A percentile compares a stretch with the other conserved stretches of the same genome.
These are phyloP conservation scores for Lepidopterella palustris DNA, from an alignment of 495 filamentous ascomycete genomes.

Conservation along the genomic window DNA sequence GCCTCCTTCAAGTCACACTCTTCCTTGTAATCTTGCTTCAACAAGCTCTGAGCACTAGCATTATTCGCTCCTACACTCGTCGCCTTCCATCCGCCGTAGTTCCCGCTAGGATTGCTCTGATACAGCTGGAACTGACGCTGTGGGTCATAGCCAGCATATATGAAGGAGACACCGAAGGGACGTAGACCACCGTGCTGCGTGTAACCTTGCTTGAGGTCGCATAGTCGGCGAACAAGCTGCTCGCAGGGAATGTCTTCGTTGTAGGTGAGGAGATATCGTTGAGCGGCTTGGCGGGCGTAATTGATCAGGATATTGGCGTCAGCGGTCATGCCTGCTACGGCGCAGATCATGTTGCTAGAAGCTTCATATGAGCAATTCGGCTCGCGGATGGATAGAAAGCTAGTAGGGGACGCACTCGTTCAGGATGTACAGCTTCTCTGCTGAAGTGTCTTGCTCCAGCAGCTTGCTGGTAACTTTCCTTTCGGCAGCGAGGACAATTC, in stretches of 20 bases:
- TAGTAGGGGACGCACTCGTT: slow-evolving; percentile 67
- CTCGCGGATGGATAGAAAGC: not conserved
- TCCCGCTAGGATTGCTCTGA: slow-evolving; percentile 98
- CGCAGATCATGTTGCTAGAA: slow-evolving; percentile 97
- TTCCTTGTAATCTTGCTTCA: slow-evolving; percentile 99
- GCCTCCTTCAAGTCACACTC: slow-evolving; percentile 93
- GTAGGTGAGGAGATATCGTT: slow-evolving; percentile 96
- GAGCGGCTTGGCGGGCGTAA: slow-evolving; percentile 92
- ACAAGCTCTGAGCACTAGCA: slow-evolving; percentile 89
- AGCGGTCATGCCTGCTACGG: slow-evolving; percentile 97
- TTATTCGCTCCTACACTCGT: slow-evolving; percentile 98
- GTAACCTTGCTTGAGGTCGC: slow-evolving; percentile 98
- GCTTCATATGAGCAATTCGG: slow-evolving; percentile 2
- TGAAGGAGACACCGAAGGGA: slow-evolving; percentile 98
- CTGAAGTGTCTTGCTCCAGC: slow-evolving; percentile 97
- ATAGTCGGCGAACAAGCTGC: slow-evolving; percentile 92
- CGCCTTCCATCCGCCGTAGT: slow-evolving; percentile 99
- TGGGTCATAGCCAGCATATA: slow-evolving; percentile 96
- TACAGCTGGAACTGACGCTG: slow-evolving; percentile 97
- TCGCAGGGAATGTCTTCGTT: slow-evolving; percentile 99
- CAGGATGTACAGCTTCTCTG: slow-evolving; percentile 98
- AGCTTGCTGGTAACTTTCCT: slow-evolving; percentile 99
- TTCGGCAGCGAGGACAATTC: slow-evolving; percentile 97
- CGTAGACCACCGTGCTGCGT: slow-evolving; percentile 97
- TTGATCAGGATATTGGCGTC: slow-evolving; percentile 99